A percentile compares a stretch with the other conserved stretches of the same genome.
phyloP scores from a whole-genome alignment of 371 early-diverging fungal genomes.

The Mortierella sp. region DNA sequence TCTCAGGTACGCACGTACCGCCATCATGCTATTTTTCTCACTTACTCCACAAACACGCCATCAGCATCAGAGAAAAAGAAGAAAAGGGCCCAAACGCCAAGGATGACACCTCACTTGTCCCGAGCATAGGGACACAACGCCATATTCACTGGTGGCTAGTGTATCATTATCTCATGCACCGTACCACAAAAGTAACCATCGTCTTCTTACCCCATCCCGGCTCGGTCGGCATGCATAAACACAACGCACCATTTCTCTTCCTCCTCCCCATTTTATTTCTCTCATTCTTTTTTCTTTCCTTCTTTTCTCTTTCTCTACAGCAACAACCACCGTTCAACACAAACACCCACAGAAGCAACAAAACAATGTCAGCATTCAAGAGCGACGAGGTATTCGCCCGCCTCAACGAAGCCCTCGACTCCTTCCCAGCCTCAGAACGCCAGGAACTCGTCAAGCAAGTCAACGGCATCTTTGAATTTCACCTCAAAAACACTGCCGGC shows the following conservation, averaged over 20 bases:
- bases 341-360: not conserved
- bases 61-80: not conserved
- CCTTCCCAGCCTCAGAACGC: slow-evolving; percentile 53
- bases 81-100: not conserved
- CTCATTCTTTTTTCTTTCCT: not conserved
- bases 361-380: slow-evolving; percentile 25
- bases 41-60: not conserved
- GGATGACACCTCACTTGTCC: slow-evolving; percentile 1
- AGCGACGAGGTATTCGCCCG: slow-evolving; percentile 54
- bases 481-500: slow-evolving; percentile 67
- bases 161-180: not conserved
- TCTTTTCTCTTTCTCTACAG: not conserved
- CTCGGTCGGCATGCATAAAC: slow-evolving; percentile 6
- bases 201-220: not conserved
- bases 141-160: not conserved
- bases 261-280: not conserved
- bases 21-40: not conserved
- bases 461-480: slow-evolving; percentile 90
- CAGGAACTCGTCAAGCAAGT: slow-evolving; percentile 71
- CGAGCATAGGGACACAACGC: not conserved
- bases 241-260: not conserved
- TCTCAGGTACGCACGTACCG: not conserved
- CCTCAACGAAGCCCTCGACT: slow-evolving; percentile 59
- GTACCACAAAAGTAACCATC: no score
- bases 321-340: not conserved